Evolutionary conservation across 176 grass and related monocot species (phyloP).

Genomic region (Phoenix roebelenii): DNA sequence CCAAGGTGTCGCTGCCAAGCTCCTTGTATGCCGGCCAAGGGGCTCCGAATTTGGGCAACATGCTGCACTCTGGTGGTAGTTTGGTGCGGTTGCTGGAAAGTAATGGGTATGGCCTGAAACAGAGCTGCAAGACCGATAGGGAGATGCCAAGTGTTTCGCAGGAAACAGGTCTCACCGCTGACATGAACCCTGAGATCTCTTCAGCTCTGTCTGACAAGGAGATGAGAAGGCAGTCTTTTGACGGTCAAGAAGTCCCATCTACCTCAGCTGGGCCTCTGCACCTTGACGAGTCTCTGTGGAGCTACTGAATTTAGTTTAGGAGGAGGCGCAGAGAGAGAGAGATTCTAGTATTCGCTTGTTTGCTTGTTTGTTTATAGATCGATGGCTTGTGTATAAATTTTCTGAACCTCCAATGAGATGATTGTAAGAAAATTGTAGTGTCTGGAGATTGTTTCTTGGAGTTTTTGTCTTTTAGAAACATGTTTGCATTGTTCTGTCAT

Average conservation of each 20-base stretch:
- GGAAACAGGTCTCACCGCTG: slow-evolving; percentile 54
- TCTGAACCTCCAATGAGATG: no score
- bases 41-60: no score
- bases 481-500: no score
- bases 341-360: no score
- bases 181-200: slow-evolving; percentile 54
- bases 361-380: no score
- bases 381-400: no score
- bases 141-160: slow-evolving; percentile 34
- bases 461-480: no score
- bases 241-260: no score
- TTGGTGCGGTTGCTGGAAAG: slow-evolving; percentile 50
- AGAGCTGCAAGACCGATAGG: slow-evolving; percentile 3
- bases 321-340: no score
- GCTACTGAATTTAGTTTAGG: slow-evolving; percentile 12
- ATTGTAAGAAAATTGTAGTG: no score
- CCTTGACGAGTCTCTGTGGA: slow-evolving; percentile 35
- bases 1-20: slow-evolving; percentile 3
- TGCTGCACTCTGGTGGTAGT: slow-evolving; percentile 7
- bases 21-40: slow-evolving; percentile 15
- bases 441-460: no score
- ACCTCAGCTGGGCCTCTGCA: slow-evolving; percentile 26
- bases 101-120: neutral
- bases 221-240: no score
- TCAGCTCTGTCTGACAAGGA: slow-evolving; percentile 1